Evolutionary conservation across 2,329 filamentous ascomycete genomes (phyloP), one percentile per base, ranked within the genome.

Genomic region (Alternaria sp.): DNA sequence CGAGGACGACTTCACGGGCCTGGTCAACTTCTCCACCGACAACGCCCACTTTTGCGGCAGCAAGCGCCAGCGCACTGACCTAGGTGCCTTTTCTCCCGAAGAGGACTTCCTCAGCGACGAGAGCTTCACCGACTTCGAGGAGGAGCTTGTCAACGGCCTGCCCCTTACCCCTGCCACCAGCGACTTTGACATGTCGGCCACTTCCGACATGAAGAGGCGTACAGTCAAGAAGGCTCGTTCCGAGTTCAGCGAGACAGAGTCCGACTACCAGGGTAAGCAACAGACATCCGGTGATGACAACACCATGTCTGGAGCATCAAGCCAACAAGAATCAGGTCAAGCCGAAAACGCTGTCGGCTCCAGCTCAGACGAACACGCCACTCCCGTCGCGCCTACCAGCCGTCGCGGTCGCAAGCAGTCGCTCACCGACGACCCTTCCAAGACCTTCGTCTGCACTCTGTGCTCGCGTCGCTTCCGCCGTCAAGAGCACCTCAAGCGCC

Each of bases 321-420:
- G 71, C 71, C 78, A 80, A 72, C 75, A 77, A 60, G 68, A 73
- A 60, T 73, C 77, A 69, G 71, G 71, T 67, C 73, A 75, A 63
- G 64, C 69, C 70, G 78, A 87, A 79, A 74, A 87, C 81, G 76
- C 81, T 71, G 71, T 80, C 70, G 78, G 81, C 58, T 81, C 84
- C 53, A 81, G 81, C 77, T 82, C 83, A 51, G 81, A 84, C 15
- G 81, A 81, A 55, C 67, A 72, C 63, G 66, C 71, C 37, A 70
- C 75, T 20, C 72, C 77, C 41, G 65, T 74, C n/a, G 70, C 74
- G 49, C 70, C 80, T 62, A 91, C 91, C 10, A 97, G 93, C 82
- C 94, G 96, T 69, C 94, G 96, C 63, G 96, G 96, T 64, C 94
- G 96, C 82, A 99, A 99, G 89, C 96, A 99, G 84, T 98, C 96